Evolutionary conservation across 805 yeast genomes (phyloP).

Genomic region (Wickerhamiella kurtzmanii): DNA sequence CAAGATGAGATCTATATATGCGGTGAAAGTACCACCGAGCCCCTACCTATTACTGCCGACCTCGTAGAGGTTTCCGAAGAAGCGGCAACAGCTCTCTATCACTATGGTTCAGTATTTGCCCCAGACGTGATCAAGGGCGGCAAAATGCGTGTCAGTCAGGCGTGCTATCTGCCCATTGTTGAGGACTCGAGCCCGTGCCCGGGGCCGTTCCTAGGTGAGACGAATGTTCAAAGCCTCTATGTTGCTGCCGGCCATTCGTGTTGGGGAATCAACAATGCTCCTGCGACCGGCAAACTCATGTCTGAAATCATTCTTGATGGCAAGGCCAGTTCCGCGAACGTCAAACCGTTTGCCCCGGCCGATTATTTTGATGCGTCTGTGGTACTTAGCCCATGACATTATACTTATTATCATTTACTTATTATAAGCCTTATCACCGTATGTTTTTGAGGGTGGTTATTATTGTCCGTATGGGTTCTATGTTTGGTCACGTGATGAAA

Average conservation of each 20-base stretch:
- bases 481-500: no score
- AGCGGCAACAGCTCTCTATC: slow-evolving; percentile 77
- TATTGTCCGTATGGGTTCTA: no score
- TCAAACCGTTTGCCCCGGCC: slow-evolving; percentile 73
- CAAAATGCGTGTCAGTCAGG: slow-evolving; percentile 68
- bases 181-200: slow-evolving; percentile 74
- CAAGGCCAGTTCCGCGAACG: slow-evolving; percentile 58
- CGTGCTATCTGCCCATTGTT: slow-evolving; percentile 88
- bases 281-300: slow-evolving; percentile 89
- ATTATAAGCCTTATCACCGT: no score
- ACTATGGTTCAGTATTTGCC: slow-evolving; percentile 64
- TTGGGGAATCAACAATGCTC: slow-evolving; percentile 98
- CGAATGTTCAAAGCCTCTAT: slow-evolving; percentile 65
- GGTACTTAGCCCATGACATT: not conserved
- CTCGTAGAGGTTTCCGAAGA: slow-evolving; percentile 79
- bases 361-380: slow-evolving; percentile 47
- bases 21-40: slow-evolving; percentile 88
- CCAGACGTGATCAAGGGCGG: slow-evolving; percentile 53
- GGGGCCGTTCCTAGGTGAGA: slow-evolving; percentile 91
- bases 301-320: slow-evolving; percentile 83
- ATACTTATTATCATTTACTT: not conserved
- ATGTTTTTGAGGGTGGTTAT: no score
- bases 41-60: slow-evolving; percentile 86
- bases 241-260: slow-evolving; percentile 92
- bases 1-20: slow-evolving; percentile 93